Base-by-base conservation (phyloP, 2,329 filamentous ascomycete genomes). In the Tolypocladium guangdongense region DNA sequence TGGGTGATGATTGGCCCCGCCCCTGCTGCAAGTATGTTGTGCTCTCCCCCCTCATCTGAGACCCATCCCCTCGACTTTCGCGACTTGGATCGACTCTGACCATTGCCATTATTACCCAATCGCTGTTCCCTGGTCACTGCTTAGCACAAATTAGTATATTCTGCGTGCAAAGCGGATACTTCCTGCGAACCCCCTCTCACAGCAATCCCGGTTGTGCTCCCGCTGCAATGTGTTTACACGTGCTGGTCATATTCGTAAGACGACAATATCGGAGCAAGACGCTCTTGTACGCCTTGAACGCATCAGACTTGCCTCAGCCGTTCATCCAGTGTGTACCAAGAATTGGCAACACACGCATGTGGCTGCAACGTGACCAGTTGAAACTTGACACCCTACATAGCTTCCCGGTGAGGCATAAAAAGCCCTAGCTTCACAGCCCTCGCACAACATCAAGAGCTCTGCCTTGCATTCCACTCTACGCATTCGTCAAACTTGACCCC, bases 401-500 rank as follows among this genome's bases (percentile, higher is more conserved):
- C 41, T 16, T 14, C 3, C 4, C 16, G 7, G 12, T n/a, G 41
- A 45, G 41, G 41, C 24, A 27, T 30, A 7, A 11, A 11, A 22
- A 10, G 8, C 3, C n/a, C 5, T 43, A 12, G 20, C 22, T 3
- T 18, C 41, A 12, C 41, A 18, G 12, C 14, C 41, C 41, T 18
- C 24, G 22, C 22, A 43, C 10, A 32, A 6, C 24, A 46, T 46
- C 12, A 20, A 8, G 27, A 47, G 27, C 38, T 50, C 62, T 80
- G 75, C 54, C 66, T 67, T 58, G 69, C 72, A 66, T 97, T 97
- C 93, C 93, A 99, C 61, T 77, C 74, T 37, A 96, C 84, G 67
- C 92, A 97, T 54, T 96, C 91, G 36, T 87, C 85, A 65, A 97
- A 90, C 57, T 80, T 89, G 52, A 96, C 90, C 1, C 89, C 88